A percentile compares a stretch with the other conserved stretches of the same genome.
These are phyloP conservation scores for Furcasterigmium furcatum DNA, from an alignment of 2,329 filamentous ascomycete species.

Conservation along the genomic window DNA sequence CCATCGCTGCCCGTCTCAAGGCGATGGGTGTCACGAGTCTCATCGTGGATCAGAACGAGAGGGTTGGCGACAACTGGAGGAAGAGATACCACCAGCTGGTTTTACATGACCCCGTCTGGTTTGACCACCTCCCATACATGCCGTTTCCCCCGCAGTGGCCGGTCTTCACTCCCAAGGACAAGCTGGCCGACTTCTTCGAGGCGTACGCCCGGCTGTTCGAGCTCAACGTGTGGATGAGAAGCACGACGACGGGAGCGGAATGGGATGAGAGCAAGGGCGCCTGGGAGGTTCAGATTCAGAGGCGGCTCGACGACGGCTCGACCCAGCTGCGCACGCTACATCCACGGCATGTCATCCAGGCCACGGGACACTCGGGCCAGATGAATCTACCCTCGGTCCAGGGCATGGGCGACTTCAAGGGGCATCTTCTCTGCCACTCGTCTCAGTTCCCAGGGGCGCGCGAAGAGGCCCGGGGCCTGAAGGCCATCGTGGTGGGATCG, in stretches of 20 bases:
- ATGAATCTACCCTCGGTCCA: constrained; percentile 53
- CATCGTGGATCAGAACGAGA: constrained; percentile 46
- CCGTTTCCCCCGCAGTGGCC: constrained; percentile 61
- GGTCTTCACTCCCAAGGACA: constrained; percentile 65
- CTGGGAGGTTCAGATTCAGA: constrained; percentile 55
- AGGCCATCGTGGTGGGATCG: constrained; percentile 62
- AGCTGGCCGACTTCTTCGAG: constrained; percentile 62
- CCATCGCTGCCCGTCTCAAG: constrained; percentile 49
- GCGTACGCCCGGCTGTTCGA: constrained; percentile 59
- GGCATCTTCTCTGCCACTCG: constrained; percentile 53
- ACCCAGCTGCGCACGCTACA: constrained; percentile 50
- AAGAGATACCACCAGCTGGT: constrained; percentile 53
- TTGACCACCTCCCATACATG: constrained; percentile 57
- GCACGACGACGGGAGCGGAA: constrained; percentile 37
- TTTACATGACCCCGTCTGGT: constrained; percentile 62
- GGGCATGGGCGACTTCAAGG: constrained; percentile 51
- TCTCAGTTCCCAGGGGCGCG: constrained; percentile 54
- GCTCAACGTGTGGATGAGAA: constrained; percentile 60
- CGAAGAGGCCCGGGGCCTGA: constrained; percentile 46
- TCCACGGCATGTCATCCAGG: constrained; percentile 63
- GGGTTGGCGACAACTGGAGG: constrained; percentile 59
- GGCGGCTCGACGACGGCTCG: constrained; percentile 39
- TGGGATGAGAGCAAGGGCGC: constrained; percentile 45
- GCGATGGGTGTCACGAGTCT: constrained; percentile 50
- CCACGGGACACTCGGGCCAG: constrained; percentile 67